Base-by-base conservation (phyloP, 225 moss, liverwort and hornwort species). In the Lunularia cruciata region DNA sequence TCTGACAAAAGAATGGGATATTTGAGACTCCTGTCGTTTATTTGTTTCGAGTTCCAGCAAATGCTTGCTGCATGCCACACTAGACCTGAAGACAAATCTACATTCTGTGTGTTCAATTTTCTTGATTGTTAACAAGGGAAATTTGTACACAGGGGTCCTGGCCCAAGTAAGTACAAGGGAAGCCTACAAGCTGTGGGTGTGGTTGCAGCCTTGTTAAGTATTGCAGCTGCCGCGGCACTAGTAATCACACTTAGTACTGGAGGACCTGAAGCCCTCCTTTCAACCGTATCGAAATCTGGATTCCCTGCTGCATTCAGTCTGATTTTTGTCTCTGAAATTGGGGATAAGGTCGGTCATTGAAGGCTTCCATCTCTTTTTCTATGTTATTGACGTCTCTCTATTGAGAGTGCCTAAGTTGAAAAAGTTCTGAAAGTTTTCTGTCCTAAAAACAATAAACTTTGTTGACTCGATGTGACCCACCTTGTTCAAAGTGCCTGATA, bases 261-360 rank as follows among this genome's bases (percentile, higher is more conserved):
- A 19, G 93, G 91, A 25, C 84, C 89, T 23, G 61, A 82, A 3
- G 89, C 89, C 13, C 75, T 98, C 68, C 77, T 93, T 78, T 78
- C 87, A 16, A 84, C 85, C 22, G 82, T 98, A 72, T 87, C 98
- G 23, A 98, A 89, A 63, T 93, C 98, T 22, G 98, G 98, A 0
- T 98, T 98, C 39, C 89, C 90, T 72, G 98, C 98, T 20, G 91
- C 98, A 25, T 98, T 98, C 37, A 86, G 87, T 37, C 88, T 98
- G 27, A 88, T 98, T n/a, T 98, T 98, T 47, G 85, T 98, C 16
- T 93, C 93, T 25, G 98, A 98, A 71, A 77, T 85, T 64, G 88
- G 88, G 30, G 88, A 85, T 67, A 88, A 88, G 81, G 83, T 91
- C 28, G 81, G 83, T 91, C 28, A 64, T 46, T 67, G 32, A 25